Base-by-base conservation (phyloP, 345 rosid genomes). In the Kandelia obovata region DNA sequence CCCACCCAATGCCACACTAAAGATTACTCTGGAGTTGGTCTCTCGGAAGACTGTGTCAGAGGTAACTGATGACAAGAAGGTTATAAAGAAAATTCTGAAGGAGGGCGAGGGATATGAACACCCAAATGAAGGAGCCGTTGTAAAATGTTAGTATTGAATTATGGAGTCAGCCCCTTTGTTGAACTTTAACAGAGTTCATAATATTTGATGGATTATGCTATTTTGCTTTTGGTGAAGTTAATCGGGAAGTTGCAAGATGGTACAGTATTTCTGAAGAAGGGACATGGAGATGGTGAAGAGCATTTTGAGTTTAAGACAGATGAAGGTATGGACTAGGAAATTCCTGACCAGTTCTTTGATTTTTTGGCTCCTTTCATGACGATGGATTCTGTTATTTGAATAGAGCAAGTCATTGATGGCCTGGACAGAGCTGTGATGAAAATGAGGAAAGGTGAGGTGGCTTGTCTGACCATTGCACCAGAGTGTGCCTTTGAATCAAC, bases 401-500 rank as follows among this genome's bases (percentile, higher is more conserved):
- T 83, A 96, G 99, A 88, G 70, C 90, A 92, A 89, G 98, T 92
- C 13, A 74, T 89, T 53, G 92, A 90, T 66, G 99, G 99, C 52
- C 95, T 96, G 62, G 98, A 92, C 78, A 92, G 68, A 87, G 91
- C 96, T 55, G 84, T 87, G 60, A 67, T 76, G 78, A 79, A 82
- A 23, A 90, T 96, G 99, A 96, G 90, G 84, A 92, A 90, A 78
- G 96, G 94, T 35, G 99, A 96, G 79, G 80, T 85, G 47, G 98
- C 99, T 23, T 58, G 83, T 53, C 46, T 92, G 69, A 90, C 89
- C 5, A 79, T 92, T 66, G 88, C 83, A 7, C 91, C 98, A 2
- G 96, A 89, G 58, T 90, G 90, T 81, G 99, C 96, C 17, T 96
- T 96, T 68, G 92, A 97, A 7, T 76, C 90, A 1, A 65, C 79